Base-by-base conservation (phyloP, 345 rosid species). In the Camelina hispida region DNA sequence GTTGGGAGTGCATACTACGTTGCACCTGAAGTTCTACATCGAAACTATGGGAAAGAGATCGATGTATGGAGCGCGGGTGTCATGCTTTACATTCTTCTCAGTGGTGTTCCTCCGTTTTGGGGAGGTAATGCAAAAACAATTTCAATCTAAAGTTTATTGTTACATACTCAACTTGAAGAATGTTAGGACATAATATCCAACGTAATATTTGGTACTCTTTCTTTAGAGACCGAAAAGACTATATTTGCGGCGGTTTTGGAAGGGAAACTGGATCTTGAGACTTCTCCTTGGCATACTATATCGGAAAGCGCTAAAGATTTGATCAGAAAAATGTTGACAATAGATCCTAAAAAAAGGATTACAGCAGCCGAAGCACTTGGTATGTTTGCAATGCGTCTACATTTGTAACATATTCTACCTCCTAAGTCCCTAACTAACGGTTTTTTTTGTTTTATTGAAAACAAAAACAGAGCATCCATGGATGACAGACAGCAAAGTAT, bases 31-130 rank as follows among this genome's bases (percentile, higher is more conserved):
- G 93, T 92, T 34, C 73, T 92, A 79, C 69, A 52, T n/a, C 73
- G 72, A 53, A 89, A 70, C 35, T 95, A 95, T 59, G 97, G 97
- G 25, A 92, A 90, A 86, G 97, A 92, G 73, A 90, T 87, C 5
- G 97, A 95, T 76, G 82, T 92, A 42, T 95, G 99, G 99, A 90
- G 99, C 47, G 97, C 96, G 15, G 99, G 97, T 37, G 79, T 95
- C 65, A 90, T 95, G 44, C 82, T 90, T 48, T 95, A 95, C 85
- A 95, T 95, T 81, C 97, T 95, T 67, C 89, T 95, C n/a, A 62
- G 93, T 60, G 97, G 97, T 14, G 88, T 83, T 54, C 97, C 97
- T 80, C 99, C 99, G 2, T 95, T 92, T 83, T 90, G 93, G 93
- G 99, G 86, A 20, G 97, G 99, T 95, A 88, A 88, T 54, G 75